Evolutionary conservation across 225 moss, liverwort and hornwort genomes (phyloP).

Genomic region (Polytrichum formosum): DNA sequence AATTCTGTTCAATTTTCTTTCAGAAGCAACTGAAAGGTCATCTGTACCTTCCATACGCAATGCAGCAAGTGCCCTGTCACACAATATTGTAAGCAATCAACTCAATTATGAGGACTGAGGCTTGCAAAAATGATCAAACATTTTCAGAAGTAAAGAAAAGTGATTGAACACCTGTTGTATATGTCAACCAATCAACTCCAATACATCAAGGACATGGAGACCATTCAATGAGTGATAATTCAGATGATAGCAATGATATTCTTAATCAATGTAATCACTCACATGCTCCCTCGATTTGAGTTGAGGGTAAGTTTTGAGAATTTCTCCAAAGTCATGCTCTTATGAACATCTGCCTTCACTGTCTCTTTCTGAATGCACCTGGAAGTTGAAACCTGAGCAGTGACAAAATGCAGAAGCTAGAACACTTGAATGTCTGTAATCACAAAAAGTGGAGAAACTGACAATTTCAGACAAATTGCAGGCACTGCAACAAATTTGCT

Average conservation of each 20-base stretch:
- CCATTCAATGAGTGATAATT: too few species aligned
- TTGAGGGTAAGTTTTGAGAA: conserved; percentile 29
- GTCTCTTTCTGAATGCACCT: conserved; percentile 13
- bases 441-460: neutral
- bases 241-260: too few species aligned
- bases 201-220: too few species aligned
- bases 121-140: too few species aligned
- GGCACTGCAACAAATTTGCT: too few species aligned
- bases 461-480: too few species aligned
- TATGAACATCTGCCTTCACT: conserved; percentile 21
- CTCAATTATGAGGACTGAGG: neutral
- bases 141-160: too few species aligned
- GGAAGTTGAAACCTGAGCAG: conserved; percentile 27
- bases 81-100: neutral
- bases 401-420: conserved; percentile 10
- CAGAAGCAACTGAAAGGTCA: conserved; percentile 25
- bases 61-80: conserved; percentile 33
- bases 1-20: conserved; percentile 13
- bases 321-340: conserved; percentile 18
- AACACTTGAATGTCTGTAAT: neutral
- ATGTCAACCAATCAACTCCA: too few species aligned
- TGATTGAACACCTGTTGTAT: too few species aligned
- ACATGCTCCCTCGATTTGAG: conserved; percentile 32
- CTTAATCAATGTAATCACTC: conserved; percentile 1
- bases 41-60: conserved; percentile 24